These are phyloP conservation scores for Amoebophrya sp. DNA, from an alignment of 169 alveolate species.

Conservation along the genomic window DNA sequence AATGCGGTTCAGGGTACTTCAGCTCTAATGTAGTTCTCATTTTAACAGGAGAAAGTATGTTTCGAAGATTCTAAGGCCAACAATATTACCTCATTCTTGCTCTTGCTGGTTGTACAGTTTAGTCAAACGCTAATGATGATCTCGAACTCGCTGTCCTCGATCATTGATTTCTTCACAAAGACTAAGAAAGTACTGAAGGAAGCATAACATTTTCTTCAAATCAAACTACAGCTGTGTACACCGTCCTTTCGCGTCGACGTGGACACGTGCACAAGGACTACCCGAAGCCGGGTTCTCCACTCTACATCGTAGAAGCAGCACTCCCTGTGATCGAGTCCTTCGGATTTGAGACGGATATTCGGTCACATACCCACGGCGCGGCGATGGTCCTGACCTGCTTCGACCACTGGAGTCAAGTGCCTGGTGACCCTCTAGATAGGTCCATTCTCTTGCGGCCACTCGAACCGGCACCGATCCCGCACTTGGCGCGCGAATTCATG, in stretches of 20 bases:
- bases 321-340: constrained; percentile 97
- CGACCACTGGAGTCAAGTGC: constrained; percentile 94
- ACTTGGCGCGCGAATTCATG: constrained; percentile 94
- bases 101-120: no score
- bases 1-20: constrained; percentile 92
- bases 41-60: no score
- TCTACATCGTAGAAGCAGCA: constrained; percentile 83
- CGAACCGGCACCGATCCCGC: constrained; percentile 96
- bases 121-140: no score
- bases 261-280: constrained; percentile 78
- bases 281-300: constrained; percentile 87
- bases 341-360: constrained; percentile 98
- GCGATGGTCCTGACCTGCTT: constrained; percentile 92
- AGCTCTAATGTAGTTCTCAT: no score
- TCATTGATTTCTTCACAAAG: no score
- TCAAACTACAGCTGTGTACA: no score
- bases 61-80: no score
- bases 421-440: constrained; percentile 97
- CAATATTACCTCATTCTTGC: no score
- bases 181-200: no score
- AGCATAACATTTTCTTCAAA: no score
- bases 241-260: constrained; percentile 73
- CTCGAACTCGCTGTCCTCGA: no score
- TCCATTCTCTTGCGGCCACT: constrained; percentile 33
- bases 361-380: constrained; percentile 56